Conservation (phyloP, 2,329 filamentous ascomycete genomes). For the Aspergillus sp. region DNA sequence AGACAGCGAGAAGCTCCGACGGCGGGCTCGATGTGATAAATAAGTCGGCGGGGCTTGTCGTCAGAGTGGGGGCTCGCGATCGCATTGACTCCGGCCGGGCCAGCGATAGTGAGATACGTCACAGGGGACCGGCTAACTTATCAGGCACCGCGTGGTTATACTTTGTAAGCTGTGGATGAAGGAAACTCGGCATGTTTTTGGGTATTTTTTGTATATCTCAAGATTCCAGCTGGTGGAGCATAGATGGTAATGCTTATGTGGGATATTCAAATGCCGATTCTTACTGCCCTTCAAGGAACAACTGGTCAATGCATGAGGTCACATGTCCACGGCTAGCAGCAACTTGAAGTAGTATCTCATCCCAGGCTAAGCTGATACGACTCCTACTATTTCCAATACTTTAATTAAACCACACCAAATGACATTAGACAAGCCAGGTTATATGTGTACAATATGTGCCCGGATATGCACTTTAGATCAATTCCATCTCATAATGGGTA, state of each 20-base stretch:
- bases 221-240: too few relatives aligned
- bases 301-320: too few relatives aligned
- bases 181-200: too few relatives aligned
- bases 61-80: slow-evolving; percentile 28
- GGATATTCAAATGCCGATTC: too few relatives aligned
- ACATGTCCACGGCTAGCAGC: too few relatives aligned
- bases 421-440: neutral
- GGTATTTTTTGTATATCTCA: too few relatives aligned
- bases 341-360: too few relatives aligned
- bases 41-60: slow-evolving; percentile 26
- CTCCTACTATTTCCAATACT: neutral
- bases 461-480: neutral
- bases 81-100: slow-evolving; percentile 3
- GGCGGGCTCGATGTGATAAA: slow-evolving; percentile 20
- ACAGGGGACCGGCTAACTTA: slow-evolving; percentile 6
- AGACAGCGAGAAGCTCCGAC: slow-evolving; percentile 13
- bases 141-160: neutral
- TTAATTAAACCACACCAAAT: neutral
- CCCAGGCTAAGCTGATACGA: too few relatives aligned
- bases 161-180: too few relatives aligned
- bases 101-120: slow-evolving; percentile 10
- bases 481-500: neutral
- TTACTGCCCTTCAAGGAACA: too few relatives aligned
- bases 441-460: neutral
- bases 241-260: too few relatives aligned